phyloP scores from a whole-genome alignment of 2,329 filamentous ascomycete species.

The Aspergillus felis region DNA sequence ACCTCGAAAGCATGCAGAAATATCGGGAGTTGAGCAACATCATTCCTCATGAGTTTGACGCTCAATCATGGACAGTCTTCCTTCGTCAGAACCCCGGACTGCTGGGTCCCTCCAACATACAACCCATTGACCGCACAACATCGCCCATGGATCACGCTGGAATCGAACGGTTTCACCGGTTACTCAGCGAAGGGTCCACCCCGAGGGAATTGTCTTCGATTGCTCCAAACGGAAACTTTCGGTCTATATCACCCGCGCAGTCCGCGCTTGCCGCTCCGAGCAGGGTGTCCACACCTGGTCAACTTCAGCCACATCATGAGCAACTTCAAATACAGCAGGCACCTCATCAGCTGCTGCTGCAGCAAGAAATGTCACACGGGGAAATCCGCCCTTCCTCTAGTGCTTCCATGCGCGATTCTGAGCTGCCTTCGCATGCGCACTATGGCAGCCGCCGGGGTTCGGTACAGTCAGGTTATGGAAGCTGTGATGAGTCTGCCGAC shows the following conservation, averaged over 20 bases:
- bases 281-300: conserved; percentile 35
- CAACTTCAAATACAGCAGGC: conserved; percentile 10
- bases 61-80: conserved; percentile 73
- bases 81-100: conserved; percentile 64
- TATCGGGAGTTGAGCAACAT: conserved; percentile 57
- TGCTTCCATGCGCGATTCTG: conserved; percentile 48
- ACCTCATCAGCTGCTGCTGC: conserved; percentile 17
- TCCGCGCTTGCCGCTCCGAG: conserved; percentile 33
- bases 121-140: conserved; percentile 21
- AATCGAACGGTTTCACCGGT: conserved; percentile 43
- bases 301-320: conserved; percentile 24
- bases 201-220: conserved; percentile 38
- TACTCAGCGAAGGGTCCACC: conserved; percentile 43
- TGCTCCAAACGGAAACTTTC: conserved; percentile 25
- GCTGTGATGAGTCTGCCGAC: conserved; percentile 63
- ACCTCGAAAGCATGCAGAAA: conserved; percentile 57
- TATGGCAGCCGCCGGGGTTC: conserved; percentile 32
- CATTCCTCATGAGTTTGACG: conserved; percentile 61
- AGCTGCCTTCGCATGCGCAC: conserved; percentile 24
- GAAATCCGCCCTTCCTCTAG: conserved; percentile 59
- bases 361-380: conserved; percentile 29
- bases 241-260: conserved; percentile 37
- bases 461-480: conserved; percentile 60
- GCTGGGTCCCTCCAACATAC: conserved; percentile 22
- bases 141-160: conserved; percentile 40